phyloP scores from a whole-genome alignment of 441 rosid species.

The Euphorbia corollata region DNA sequence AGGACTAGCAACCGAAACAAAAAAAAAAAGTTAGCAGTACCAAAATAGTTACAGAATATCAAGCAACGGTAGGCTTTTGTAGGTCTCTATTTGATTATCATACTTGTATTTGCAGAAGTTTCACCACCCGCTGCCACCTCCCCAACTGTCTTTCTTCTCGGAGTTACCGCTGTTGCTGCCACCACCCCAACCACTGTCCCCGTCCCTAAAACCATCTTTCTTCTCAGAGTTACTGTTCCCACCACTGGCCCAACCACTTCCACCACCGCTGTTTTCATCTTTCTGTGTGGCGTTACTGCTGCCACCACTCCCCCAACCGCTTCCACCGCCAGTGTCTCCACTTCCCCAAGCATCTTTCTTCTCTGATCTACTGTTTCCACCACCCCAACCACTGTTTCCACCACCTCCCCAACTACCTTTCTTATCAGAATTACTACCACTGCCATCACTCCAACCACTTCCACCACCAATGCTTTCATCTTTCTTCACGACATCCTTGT shows the following conservation, averaged over 20 bases:
- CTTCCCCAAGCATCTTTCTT: slow-evolving; percentile 10
- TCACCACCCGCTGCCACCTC: slow-evolving; percentile 11
- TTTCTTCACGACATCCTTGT: background rate
- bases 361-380: background rate
- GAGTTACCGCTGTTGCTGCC: background rate
- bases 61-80: background rate
- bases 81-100: background rate
- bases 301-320: background rate
- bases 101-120: background rate
- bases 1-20: background rate
- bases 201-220: background rate
- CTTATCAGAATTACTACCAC: background rate
- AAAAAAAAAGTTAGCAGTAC: too few species aligned
- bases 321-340: background rate
- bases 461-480: background rate
- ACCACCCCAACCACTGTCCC: background rate
- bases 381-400: slow-evolving; percentile 10
- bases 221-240: background rate
- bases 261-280: background rate
- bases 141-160: background rate
- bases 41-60: background rate
- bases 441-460: background rate
- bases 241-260: background rate
- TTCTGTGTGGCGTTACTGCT: background rate
- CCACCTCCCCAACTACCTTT: slow-evolving; percentile 15